Evolutionary conservation across 2,329 filamentous ascomycete genomes (phyloP), one percentile per base, ranked within the genome.

Genomic region (Pseudocercospora fuligena): DNA sequence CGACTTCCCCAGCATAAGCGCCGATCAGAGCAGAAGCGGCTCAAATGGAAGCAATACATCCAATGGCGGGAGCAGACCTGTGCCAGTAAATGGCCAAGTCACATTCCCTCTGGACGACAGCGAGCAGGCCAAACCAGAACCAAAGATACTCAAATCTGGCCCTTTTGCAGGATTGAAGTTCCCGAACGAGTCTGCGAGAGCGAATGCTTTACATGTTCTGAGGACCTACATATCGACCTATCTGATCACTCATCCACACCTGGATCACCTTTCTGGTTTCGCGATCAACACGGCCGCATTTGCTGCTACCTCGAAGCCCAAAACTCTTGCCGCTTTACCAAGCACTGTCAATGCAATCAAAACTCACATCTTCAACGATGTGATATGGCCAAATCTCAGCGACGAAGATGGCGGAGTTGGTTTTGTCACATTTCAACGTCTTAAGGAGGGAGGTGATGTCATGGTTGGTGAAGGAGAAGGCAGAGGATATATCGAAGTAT

Each of bases 381-480:
- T 97, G 65, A 97, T 98, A 62, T 99, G 95, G 95, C 95, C 95
- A 0, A 99, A 99, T 73, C 82, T 99, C 46, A 96, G 93, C 0
- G 94, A 99, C 75, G 95, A 99, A 80, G 95, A 97, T 77, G 93
- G 94, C 36, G 95, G 95, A 25, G 94, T 94, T 3, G 95, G 95
- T 0, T 85, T 99, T 29, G 89, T 99, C 36, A 97, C 93, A 0
- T 98, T 97, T 73, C 90, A 93, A 77, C 88, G 95, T 16, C 84
- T 99, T 9, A 90, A 92, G 5, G 94, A 97, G 76, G 94, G 94
- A 11, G 94, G 94, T 2, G 95, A 94, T 66, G 89, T 91, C 1
- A 90, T 92, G 27, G 83, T 97, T 6, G 94, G 93, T 1, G 90
- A 92, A 68, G 93, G 92, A 0, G 89, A 92, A 25, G 89, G 87